A percentile compares a stretch with the other conserved stretches of the same genome.
Evolutionary conservation across 2,329 filamentous ascomycete species (phyloP).

Genomic region (Fusarium oligoseptatum): DNA sequence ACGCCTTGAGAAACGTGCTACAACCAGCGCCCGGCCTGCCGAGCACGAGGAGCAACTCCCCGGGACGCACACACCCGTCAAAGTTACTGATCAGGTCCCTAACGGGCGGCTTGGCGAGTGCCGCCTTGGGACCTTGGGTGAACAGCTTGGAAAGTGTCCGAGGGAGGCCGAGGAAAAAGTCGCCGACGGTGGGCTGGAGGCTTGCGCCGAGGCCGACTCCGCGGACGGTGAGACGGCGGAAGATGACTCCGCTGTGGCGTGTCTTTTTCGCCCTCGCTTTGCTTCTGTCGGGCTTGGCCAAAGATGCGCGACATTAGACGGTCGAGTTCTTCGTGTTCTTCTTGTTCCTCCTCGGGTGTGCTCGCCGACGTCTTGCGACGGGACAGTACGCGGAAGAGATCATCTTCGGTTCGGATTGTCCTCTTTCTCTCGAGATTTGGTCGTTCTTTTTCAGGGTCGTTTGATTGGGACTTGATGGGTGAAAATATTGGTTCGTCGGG

Average conservation of each 20-base stretch:
- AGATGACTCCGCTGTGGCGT: constrained; percentile 77
- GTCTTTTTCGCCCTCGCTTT: constrained; percentile 79
- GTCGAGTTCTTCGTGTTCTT: constrained; percentile 65
- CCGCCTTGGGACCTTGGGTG: constrained; percentile 64
- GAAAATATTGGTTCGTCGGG: constrained; percentile 40
- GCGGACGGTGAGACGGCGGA: constrained; percentile 77
- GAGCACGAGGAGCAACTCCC: constrained; percentile 77
- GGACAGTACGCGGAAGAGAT: constrained; percentile 64
- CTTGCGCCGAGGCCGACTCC: constrained; percentile 76
- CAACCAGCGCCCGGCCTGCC: constrained; percentile 78
- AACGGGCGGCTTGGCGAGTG: constrained; percentile 67
- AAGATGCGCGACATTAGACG: constrained; percentile 79
- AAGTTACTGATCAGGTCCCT: constrained; percentile 75
- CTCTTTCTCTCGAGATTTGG: constrained; percentile 41
- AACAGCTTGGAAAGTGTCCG: constrained; percentile 61
- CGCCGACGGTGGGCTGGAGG: constrained; percentile 68
- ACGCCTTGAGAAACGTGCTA: constrained; percentile 77
- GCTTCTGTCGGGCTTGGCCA: constrained; percentile 71
- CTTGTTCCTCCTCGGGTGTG: constrained; percentile 51
- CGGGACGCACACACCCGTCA: constrained; percentile 77
- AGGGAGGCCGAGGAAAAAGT: constrained; percentile 70
- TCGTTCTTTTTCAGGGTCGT: constrained; percentile 27
- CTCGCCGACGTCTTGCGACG: constrained; percentile 60
- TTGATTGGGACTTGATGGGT: constrained; percentile 44
- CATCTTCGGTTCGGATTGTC: constrained; percentile 60